phyloP scores from a whole-genome alignment of 2,329 filamentous ascomycete species.

The Monilinia aucupariae region DNA sequence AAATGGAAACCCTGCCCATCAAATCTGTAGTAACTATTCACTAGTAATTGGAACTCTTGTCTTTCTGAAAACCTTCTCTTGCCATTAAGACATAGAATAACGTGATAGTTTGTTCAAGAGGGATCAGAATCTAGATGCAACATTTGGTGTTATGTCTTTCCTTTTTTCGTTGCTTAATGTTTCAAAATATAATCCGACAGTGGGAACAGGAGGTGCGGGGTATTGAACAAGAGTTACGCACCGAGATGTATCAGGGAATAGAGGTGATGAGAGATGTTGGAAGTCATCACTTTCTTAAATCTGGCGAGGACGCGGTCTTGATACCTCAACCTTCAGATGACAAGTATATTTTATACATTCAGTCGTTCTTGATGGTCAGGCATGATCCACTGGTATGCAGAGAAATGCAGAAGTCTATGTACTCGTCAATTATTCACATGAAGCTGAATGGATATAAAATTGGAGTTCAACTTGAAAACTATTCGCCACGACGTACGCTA shows the following conservation, averaged over 20 bases:
- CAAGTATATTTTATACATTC: slow-evolving; percentile 22
- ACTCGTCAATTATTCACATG: background rate
- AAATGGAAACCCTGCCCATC: background rate
- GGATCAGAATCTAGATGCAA: slow-evolving; percentile 30
- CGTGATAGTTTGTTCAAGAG: slow-evolving; percentile 6
- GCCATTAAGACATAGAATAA: background rate
- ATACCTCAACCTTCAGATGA: slow-evolving; percentile 45
- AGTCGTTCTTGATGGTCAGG: background rate
- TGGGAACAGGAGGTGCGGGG: slow-evolving; percentile 24
- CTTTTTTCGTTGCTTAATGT: background rate
- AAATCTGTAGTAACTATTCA: background rate
- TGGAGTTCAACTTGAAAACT: slow-evolving; percentile 46
- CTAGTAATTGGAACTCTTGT: background rate
- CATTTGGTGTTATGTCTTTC: slow-evolving; percentile 14
- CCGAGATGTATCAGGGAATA: slow-evolving; percentile 32
- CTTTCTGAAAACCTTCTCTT: background rate
- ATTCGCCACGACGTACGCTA: slow-evolving; percentile 33
- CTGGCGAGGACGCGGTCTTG: slow-evolving; percentile 42
- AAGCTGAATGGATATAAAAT: slow-evolving; percentile 30
- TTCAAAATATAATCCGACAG: background rate
- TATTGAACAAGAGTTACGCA: slow-evolving; percentile 33
- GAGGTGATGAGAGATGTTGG: slow-evolving; percentile 49
- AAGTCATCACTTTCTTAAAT: slow-evolving; percentile 59
- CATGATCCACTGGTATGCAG: slow-evolving; percentile 42
- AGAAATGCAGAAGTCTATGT: background rate